phyloP scores from a whole-genome alignment of 1,284 basidiomycete species.

The Fomitopsis pinicola region DNA sequence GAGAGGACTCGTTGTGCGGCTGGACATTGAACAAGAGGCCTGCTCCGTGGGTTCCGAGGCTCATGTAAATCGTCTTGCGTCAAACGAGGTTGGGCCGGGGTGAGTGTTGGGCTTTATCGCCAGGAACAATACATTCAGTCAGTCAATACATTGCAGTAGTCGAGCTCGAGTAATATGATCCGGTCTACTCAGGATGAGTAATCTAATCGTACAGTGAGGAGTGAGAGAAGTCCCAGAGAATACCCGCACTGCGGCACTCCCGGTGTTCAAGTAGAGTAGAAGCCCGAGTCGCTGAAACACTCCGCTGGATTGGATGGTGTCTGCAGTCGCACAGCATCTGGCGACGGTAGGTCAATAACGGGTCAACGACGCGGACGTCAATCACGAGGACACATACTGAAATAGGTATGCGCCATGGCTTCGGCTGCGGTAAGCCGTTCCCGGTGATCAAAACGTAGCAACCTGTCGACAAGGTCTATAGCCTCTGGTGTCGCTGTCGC shows the following conservation, averaged over 20 bases:
- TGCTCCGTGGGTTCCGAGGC: not conserved
- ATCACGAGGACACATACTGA: conserved; percentile 44
- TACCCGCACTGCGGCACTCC: not conserved
- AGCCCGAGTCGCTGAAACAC: conserved; percentile 54
- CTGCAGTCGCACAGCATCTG: conserved; percentile 53
- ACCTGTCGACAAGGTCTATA: conserved; percentile 79
- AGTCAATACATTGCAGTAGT: not conserved
- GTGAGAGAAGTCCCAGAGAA: not conserved
- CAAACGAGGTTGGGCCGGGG: not conserved
- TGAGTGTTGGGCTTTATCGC: not conserved
- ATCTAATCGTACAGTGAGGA: not conserved
- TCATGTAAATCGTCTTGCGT: not conserved
- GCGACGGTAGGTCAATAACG: not conserved
- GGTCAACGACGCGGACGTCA: not conserved
- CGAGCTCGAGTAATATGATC: not conserved
- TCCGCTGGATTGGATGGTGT: conserved; percentile 45
- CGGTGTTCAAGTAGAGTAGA: conserved; percentile 43
- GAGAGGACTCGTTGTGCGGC: not conserved
- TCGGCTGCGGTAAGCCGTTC: conserved; percentile 81
- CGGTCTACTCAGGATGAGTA: not conserved
- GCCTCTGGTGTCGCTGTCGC: conserved; percentile 70
- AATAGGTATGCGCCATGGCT: conserved; percentile 74
- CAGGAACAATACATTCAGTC: not conserved
- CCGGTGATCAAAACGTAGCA: conserved; percentile 82
- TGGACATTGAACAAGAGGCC: not conserved